Evolutionary conservation across 352 stramenopile genomes (phyloP).

Genomic region (Globisporangium nunn): DNA sequence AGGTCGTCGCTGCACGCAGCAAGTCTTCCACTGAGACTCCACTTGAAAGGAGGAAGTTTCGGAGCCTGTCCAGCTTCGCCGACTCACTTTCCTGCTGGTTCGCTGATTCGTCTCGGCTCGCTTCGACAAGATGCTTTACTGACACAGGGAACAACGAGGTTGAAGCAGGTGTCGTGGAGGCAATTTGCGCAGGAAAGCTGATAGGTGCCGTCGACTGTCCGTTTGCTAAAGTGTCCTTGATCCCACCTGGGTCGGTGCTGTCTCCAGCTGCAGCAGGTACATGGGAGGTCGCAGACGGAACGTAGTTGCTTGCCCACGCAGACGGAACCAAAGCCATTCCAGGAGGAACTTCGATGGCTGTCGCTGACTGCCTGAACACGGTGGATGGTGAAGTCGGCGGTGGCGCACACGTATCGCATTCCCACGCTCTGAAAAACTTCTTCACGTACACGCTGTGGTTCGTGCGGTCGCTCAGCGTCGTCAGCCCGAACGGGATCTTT

Average conservation of each 20-base stretch:
- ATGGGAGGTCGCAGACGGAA: background rate
- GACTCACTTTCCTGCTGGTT: conserved; percentile 5
- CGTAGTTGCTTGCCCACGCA: conserved; percentile 22
- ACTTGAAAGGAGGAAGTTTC: conserved; percentile 48
- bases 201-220: background rate
- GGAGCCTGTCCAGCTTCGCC: conserved; percentile 49
- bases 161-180: background rate
- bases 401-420: conserved; percentile 49
- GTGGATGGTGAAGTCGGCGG: conserved; percentile 3
- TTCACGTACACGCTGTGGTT: conserved; percentile 77
- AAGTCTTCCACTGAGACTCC: conserved; percentile 71
- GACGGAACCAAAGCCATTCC: conserved; percentile 47
- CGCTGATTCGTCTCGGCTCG: background rate
- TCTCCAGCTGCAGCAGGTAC: background rate
- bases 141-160: background rate
- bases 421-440: conserved; percentile 79
- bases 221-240: background rate
- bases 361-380: background rate
- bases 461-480: conserved; percentile 73
- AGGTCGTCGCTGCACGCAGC: conserved; percentile 48
- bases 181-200: background rate
- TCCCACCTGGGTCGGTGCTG: background rate
- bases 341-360: conserved; percentile 17
- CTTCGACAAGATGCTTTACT: background rate
- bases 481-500: conserved; percentile 78